Conservation (phyloP, 768 basidiomycete genomes). For the Mycena belliarum region DNA sequence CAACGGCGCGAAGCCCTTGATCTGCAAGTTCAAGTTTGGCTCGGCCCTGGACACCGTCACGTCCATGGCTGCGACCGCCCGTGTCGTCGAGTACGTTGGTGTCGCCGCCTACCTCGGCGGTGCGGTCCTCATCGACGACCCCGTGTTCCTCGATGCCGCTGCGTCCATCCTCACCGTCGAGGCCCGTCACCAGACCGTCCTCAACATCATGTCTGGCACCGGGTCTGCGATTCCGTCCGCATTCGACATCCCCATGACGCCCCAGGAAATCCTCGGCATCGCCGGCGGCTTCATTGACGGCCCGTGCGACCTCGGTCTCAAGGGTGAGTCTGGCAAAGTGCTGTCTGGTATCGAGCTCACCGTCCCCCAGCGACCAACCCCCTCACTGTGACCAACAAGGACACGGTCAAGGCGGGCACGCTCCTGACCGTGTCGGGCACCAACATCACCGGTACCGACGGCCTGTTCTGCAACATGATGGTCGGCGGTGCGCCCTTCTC, state of each 20-base stretch:
- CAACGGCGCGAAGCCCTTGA: constrained; percentile 55
- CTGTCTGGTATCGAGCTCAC: not conserved
- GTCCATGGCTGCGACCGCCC: constrained; percentile 71
- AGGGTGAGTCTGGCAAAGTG: constrained; percentile 37
- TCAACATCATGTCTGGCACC: constrained; percentile 65
- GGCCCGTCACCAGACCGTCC: constrained; percentile 78
- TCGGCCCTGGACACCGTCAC: constrained; percentile 61
- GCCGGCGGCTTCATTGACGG: constrained; percentile 69
- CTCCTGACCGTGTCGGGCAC: constrained; percentile 58
- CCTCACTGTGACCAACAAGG: constrained; percentile 65
- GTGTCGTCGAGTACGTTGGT: constrained; percentile 75
- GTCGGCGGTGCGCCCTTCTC: constrained; percentile 58
- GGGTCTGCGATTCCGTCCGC: constrained; percentile 63
- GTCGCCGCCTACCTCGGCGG: constrained; percentile 79
- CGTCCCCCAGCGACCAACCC: constrained; percentile 52
- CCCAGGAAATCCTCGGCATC: constrained; percentile 70
- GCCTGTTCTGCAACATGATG: constrained; percentile 75
- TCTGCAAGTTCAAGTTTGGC: constrained; percentile 72
- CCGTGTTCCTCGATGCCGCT: constrained; percentile 62
- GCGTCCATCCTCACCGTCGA: constrained; percentile 78
- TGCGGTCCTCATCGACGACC: constrained; percentile 61
- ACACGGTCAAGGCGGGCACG: constrained; percentile 57
- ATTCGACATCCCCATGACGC: constrained; percentile 74
- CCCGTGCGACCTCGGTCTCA: constrained; percentile 59
- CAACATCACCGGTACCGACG: constrained; percentile 52